A percentile compares a stretch with the other conserved stretches of the same genome.
Evolutionary conservation across 2,329 filamentous ascomycete species (phyloP).

Genomic region (Colletotrichum filicis): DNA sequence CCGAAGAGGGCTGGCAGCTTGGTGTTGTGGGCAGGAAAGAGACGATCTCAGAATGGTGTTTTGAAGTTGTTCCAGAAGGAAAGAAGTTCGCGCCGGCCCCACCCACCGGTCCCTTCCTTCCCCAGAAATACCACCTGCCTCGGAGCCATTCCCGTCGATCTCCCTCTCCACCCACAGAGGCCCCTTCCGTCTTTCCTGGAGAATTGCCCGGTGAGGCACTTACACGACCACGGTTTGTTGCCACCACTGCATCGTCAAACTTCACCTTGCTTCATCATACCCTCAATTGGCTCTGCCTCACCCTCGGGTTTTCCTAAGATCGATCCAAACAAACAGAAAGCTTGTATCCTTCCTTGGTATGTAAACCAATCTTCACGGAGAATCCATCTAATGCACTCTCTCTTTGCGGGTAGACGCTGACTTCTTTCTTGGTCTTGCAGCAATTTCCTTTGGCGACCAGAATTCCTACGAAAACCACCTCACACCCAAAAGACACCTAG

Average conservation of each 20-base stretch:
- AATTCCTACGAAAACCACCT: not conserved
- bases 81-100: constrained; percentile 23
- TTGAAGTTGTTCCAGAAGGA: constrained; percentile 32
- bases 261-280: not conserved
- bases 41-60: constrained; percentile 15
- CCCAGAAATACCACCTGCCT: not conserved
- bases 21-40: constrained; percentile 14
- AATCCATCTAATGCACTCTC: not conserved
- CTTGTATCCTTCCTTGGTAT: not conserved
- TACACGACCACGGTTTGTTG: not conserved
- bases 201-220: not conserved
- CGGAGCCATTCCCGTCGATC: constrained; percentile 26
- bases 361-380: not conserved
- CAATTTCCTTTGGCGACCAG: not conserved
- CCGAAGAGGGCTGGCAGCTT: constrained; percentile 5
- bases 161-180: not conserved
- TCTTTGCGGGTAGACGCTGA: not conserved
- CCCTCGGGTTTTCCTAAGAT: not conserved
- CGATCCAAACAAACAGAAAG: not conserved
- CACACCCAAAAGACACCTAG: not conserved
- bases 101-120: constrained; percentile 25
- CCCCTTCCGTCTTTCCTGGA: not conserved
- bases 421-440: not conserved
- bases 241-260: not conserved
- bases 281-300: not conserved